Base-by-base conservation (phyloP, 768 basidiomycete species). In the Mycena venus region DNA sequence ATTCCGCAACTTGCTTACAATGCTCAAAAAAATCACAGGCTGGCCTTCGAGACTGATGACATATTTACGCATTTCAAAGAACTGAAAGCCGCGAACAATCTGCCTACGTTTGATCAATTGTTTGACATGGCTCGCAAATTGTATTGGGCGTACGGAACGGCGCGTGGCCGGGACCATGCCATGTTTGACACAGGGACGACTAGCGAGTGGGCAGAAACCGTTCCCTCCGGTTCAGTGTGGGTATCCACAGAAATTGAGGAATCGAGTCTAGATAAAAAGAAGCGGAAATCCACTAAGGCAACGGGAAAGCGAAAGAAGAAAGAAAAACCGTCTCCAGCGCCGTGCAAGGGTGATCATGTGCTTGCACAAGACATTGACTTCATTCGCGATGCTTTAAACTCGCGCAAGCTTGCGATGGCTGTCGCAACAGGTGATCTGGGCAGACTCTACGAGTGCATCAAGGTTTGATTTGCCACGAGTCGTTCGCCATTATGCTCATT, bases 361-460 rank as follows among this genome's bases (percentile, higher is more conserved):
- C 77, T 84, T 11, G 79, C 80, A 1, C 73, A 81, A 44, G 78
- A 74, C 1, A 81, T 82, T 11, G 31, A 68, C 2, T 80, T 82
- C 42, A 78, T 83, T 19, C 78, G 75, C 5, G 81, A 83, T 40
- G 70, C 67, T 1, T 31, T 80, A 19, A 64, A 78, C 14, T 80
- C 81, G 5, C 78, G 79, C 15, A 84, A 85, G 60, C 36, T 79
- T 29, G 68, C 79, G 0, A 78, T 71, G 34, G 80, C 82, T 2
- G 77, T 77, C 1, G 80, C 84, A 9, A 77, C 80, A 38, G 85
- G 85, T 0, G 84, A 85, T 76, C 71, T 78, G 32, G 83, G 83
- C 1, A 75, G 82, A 6, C 71, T 83, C 2, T 85, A 79, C 61
- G 83, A 84, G 53, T 59, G 73, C 9, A 49, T 86, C 49, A 85